A percentile compares a stretch with the other conserved stretches of the same genome.
Evolutionary conservation across 1,284 basidiomycete species (phyloP).

Genomic region (Lentinus polychrous): DNA sequence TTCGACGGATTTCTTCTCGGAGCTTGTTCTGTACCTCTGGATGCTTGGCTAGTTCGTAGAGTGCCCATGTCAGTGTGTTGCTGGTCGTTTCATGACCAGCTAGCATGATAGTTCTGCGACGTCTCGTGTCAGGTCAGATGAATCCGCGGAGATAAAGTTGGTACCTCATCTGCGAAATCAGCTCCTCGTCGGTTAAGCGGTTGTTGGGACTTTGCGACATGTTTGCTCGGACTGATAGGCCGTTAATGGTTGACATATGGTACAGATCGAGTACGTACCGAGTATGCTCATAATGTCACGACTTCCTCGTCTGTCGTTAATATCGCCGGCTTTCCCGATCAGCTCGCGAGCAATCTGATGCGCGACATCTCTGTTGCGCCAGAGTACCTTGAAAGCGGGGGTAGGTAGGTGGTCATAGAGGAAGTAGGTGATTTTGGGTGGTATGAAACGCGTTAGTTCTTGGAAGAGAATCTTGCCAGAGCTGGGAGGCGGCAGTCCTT

Average conservation of each 20-base stretch:
- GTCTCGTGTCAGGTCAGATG: background rate
- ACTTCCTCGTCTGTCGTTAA: constrained; percentile 23
- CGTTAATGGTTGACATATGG: background rate
- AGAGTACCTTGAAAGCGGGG: constrained; percentile 29
- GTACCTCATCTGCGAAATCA: constrained; percentile 49
- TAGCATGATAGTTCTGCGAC: constrained; percentile 30
- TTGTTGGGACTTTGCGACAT: constrained; percentile 35
- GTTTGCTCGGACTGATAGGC: constrained; percentile 48
- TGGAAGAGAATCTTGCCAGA: constrained; percentile 19
- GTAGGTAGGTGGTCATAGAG: constrained; percentile 29
- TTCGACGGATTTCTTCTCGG: constrained; percentile 32
- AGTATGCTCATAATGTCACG: constrained; percentile 39
- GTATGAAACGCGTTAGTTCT: constrained; percentile 21
- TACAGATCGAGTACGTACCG: constrained; percentile 19
- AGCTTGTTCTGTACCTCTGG: constrained; percentile 32
- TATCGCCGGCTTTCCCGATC: constrained; percentile 32
- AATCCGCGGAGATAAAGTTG: constrained; percentile 6
- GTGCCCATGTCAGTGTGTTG: constrained; percentile 33
- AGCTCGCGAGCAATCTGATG: constrained; percentile 35
- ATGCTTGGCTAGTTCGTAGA: constrained; percentile 35
- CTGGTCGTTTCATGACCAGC: constrained; percentile 51
- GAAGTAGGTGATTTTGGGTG: constrained; percentile 28
- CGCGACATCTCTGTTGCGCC: constrained; percentile 30
- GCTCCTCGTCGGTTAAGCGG: constrained; percentile 42
- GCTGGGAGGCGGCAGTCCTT: constrained; percentile 18